Evolutionary conservation across 805 yeast genomes (phyloP).

Genomic region (Barnettozyma botsteinii): DNA sequence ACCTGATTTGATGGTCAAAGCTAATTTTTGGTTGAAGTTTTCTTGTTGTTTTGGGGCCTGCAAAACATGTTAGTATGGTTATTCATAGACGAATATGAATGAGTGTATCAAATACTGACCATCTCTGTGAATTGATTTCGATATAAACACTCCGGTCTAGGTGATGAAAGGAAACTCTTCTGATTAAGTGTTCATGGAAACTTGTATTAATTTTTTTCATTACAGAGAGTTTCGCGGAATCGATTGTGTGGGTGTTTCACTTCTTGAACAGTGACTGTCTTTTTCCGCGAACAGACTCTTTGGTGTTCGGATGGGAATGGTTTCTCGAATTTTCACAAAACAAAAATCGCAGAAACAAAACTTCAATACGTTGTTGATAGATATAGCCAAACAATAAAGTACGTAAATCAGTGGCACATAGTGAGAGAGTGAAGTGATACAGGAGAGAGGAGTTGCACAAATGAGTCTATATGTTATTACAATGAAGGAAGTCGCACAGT

Average conservation of each 20-base stretch:
- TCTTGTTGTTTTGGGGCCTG: constrained; percentile 97
- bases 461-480: no score
- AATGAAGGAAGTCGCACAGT: no score
- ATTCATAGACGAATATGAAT: constrained; percentile 6
- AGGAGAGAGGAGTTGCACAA: neutral
- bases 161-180: constrained; percentile 13
- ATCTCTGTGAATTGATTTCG: constrained; percentile 77
- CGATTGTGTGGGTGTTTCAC: constrained; percentile 3
- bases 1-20: constrained; percentile 98
- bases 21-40: constrained; percentile 95
- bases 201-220: no score
- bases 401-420: constrained; percentile 10
- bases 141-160: constrained; percentile 88
- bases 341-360: constrained; percentile 5
- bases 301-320: constrained; percentile 4
- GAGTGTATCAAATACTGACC: constrained; percentile 67
- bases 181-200: neutral
- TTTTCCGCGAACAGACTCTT: constrained; percentile 2
- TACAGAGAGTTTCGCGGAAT: no score
- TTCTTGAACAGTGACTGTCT: neutral
- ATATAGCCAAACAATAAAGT: constrained; percentile 19
- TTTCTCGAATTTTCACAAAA: constrained; percentile 12
- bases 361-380: constrained; percentile 1
- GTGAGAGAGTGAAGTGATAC: neutral
- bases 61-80: constrained; percentile 34